Evolutionary conservation across 768 basidiomycete species (phyloP), one percentile per base, ranked within the genome.

Genomic region (Ramaria sp.): DNA sequence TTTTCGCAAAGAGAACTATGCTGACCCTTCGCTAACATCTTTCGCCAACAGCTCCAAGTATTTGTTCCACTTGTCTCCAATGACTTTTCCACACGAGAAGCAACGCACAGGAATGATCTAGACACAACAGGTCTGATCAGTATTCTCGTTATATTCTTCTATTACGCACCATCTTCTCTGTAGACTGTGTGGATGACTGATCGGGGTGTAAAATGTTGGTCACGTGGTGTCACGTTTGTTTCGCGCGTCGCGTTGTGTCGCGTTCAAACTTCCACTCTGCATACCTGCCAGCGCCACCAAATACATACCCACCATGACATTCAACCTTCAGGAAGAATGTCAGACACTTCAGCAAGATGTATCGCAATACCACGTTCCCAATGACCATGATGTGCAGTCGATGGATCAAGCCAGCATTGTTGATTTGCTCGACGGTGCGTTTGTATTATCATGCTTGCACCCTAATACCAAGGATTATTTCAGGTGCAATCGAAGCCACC

Each of bases 61-160:
- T 20, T 79, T 78, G 58, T 81, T 86, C 94, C 95, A 97, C 62
- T 96, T 90, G 75, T 97, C 91, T 49, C 95, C 92, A 42, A 97
- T 86, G 60, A 98, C 93, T 71, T 97, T 97, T 46, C 95, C 95
- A 66, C 92, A 95, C 15, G 93, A 91, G 67, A 96, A 96, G 63
- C 93, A 95, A 43, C 94, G 83, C 7, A 97, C 90, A 47, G 94
- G 93, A 61, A 96, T 95, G 60, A 97, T 98, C 94, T 95, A 64
- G 31, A 27, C 19, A 47, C 10, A 49, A 6, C 31, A 27, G 1
- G 22, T 49, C n/a, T n/a, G 15, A 22, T 49, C 31, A 49, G 27
- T 20, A 10, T 19, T 11, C 30, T 11, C 2, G 39, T 7, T 38
- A 39, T 6, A 53, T 30, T 6, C 34, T 37, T 10, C 13, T 37